phyloP scores from a whole-genome alignment of 768 basidiomycete genomes.

The Cystobasidiopsis lactophilus region DNA sequence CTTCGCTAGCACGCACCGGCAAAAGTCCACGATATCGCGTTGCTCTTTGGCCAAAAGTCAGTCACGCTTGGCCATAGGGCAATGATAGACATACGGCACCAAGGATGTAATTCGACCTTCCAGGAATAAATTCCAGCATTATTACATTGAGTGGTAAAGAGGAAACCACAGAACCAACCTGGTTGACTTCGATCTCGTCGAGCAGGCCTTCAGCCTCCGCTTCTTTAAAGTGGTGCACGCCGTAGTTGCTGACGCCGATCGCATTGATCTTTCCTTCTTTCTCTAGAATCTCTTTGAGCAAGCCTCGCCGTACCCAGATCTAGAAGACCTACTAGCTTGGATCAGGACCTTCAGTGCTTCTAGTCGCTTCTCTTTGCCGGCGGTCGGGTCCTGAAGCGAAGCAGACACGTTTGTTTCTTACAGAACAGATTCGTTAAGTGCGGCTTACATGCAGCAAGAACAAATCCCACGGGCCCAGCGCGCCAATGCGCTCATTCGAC shows the following conservation, averaged over 20 bases:
- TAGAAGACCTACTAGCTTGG: too few relatives aligned
- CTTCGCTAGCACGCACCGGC: slow-evolving; percentile 36
- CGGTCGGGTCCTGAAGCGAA: slow-evolving; percentile 24
- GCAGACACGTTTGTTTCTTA: too few relatives aligned
- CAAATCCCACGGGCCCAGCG: slow-evolving; percentile 15
- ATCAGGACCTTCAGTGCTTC: slow-evolving; percentile 11
- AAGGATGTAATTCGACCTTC: slow-evolving; percentile 31
- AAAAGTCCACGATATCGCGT: slow-evolving; percentile 39
- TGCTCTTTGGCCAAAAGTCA: slow-evolving; percentile 21
- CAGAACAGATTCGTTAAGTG: too few relatives aligned
- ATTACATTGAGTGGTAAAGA: not conserved
- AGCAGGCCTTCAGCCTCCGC: slow-evolving; percentile 30
- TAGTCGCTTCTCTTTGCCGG: slow-evolving; percentile 22
- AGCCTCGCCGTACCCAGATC: too few relatives aligned
- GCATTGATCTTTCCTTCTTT: slow-evolving; percentile 53
- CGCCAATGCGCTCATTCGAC: not conserved
- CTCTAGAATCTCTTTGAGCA: slow-evolving; percentile 38
- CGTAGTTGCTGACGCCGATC: slow-evolving; percentile 67
- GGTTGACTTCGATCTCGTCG: not conserved
- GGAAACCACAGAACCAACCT: not conserved
- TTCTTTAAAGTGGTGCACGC: slow-evolving; percentile 39
- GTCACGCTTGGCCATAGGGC: not conserved
- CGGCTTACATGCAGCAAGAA: slow-evolving; percentile 27
- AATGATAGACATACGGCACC: slow-evolving; percentile 29
- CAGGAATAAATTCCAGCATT: not conserved